A percentile compares a stretch with the other conserved stretches of the same genome.
Evolutionary conservation across 345 rosid species (phyloP).

Genomic region (Draba incana): DNA sequence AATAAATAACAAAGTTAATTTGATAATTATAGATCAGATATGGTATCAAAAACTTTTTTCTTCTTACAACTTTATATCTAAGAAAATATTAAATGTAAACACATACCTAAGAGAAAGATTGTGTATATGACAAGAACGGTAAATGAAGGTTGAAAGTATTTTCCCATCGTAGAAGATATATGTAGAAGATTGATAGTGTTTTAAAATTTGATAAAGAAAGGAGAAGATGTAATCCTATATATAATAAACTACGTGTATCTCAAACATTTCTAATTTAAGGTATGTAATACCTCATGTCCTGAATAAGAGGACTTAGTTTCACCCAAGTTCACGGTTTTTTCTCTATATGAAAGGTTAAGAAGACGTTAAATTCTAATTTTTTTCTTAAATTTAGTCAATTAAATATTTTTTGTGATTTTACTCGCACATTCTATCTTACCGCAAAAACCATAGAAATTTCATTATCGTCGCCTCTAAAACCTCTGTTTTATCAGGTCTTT

Average conservation of each 20-base stretch:
- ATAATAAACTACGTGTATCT: neutral
- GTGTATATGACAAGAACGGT: neutral
- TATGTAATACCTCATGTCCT: neutral
- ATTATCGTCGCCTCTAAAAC: too few species aligned
- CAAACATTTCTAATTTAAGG: neutral
- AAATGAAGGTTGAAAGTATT: neutral
- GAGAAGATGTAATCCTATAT: neutral
- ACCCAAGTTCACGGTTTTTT: neutral
- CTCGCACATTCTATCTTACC: neutral
- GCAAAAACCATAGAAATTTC: neutral
- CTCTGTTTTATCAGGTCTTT: too few species aligned
- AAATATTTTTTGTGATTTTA: neutral
- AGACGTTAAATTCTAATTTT: neutral
- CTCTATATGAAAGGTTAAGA: constrained; percentile 2
- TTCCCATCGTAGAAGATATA: neutral
- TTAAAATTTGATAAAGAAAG: neutral
- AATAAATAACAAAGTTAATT: neutral
- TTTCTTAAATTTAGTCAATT: neutral
- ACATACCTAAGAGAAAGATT: neutral
- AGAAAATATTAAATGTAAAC: too few species aligned
- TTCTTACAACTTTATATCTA: too few species aligned
- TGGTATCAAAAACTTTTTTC: neutral
- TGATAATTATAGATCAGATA: neutral
- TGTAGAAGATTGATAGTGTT: neutral
- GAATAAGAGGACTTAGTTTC: neutral